Evolutionary conservation across 129 eudicot genomes (phyloP), one percentile per base, ranked within the genome.

Genomic region (Daucus carota): DNA sequence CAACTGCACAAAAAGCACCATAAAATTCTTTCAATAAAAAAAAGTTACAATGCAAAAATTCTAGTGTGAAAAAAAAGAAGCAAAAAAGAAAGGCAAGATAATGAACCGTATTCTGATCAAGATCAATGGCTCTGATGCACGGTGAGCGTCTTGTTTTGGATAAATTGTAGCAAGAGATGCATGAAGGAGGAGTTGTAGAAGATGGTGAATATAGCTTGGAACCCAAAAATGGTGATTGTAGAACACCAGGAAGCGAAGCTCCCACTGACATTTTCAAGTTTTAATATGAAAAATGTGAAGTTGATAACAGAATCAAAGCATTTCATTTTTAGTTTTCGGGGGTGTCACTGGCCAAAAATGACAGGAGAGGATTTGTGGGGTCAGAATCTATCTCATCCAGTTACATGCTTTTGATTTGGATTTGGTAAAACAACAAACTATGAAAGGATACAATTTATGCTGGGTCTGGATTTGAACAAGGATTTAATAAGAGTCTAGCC

Each of bases 41-140:
- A 11, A 26, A 18, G 26, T 11, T 32, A 9, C 11, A 1, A 2
- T 11, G 33, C 17, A 62, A 63, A 1, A 63, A 8, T 4, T 33
- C 1, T 33, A 17, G 2, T 33, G 7, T 33, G 7, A 13, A 36
- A 32, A 13, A 8, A 66, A 32, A 33, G 26, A 74, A 47, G 24
- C 17, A 33, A 17, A 7, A 41, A 33, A 7, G 40, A 18, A 78
- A 31, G 5, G 24, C 15, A 76, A 43, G 29, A 33, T 7, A n/a
- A 54, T n/a, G 40, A 33, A 93, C 98, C 83, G 96, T 93, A 80
- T 88, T 88, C 74, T 81, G 88, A 74, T 93, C 98, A 59, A 90
- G 85, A 70, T 93, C 98, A 44, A 76, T 70, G 18, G 98, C 96
- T 82, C 83, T 90, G 71, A 93, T 79, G 74, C 83, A 77, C 6